Conservation (phyloP, 192 early-diverging fungal genomes). For the Coemansia erecta region DNA sequence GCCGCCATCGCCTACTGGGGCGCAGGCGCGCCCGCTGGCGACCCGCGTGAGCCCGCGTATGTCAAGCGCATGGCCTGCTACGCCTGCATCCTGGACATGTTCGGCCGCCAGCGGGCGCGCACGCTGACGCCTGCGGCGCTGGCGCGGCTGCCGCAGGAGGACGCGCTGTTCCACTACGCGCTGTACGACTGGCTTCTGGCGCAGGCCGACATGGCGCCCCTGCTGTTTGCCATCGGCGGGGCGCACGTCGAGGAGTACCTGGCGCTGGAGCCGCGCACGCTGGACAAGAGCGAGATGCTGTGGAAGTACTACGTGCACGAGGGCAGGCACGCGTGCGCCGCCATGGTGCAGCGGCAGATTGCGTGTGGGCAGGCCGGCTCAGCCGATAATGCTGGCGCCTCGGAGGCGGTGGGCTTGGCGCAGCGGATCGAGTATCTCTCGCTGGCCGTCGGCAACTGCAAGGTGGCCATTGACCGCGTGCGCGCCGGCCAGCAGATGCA, state of each 20-base stretch:
- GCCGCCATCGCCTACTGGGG: conserved; percentile 57
- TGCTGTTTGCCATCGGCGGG: conserved; percentile 54
- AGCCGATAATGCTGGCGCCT: too few species aligned
- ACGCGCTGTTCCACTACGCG: conserved; percentile 64
- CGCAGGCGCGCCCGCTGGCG: conserved; percentile 56
- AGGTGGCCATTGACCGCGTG: conserved; percentile 56
- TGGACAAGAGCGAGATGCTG: conserved; percentile 59
- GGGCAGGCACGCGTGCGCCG: conserved; percentile 58
- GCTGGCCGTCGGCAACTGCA: conserved; percentile 61
- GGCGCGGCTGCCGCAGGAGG: conserved; percentile 50
- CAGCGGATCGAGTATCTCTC: conserved; percentile 63
- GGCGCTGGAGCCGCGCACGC: conserved; percentile 52
- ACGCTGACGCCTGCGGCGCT: conserved; percentile 12
- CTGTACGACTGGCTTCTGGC: conserved; percentile 66
- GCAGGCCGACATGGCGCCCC: conserved; percentile 32
- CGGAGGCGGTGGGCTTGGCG: conserved; percentile 35
- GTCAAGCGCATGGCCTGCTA: conserved; percentile 48
- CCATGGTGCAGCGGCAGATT: conserved; percentile 53
- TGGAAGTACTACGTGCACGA: conserved; percentile 67
- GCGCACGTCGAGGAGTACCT: conserved; percentile 54
- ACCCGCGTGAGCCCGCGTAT: conserved; percentile 44
- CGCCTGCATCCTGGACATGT: conserved; percentile 33
- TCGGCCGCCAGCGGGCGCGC: conserved; percentile 21
- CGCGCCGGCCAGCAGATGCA: not conserved
- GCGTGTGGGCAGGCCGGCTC: conserved; percentile 39